phyloP scores from a whole-genome alignment of 2,329 filamentous ascomycete genomes.

The Byssochlamys sp. region DNA sequence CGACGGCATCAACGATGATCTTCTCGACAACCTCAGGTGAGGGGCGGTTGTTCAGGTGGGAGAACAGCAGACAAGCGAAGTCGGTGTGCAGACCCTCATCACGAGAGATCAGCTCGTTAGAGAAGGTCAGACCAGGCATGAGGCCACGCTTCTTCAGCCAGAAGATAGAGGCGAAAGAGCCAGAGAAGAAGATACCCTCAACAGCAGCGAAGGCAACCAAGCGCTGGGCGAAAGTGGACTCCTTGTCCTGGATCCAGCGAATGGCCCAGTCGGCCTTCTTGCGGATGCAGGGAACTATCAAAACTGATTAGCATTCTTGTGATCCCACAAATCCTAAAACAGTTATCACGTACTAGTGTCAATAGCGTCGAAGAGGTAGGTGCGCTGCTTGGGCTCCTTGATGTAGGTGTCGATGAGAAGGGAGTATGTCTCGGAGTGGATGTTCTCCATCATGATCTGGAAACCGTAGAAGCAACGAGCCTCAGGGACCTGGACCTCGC shows the following conservation, averaged over 20 bases:
- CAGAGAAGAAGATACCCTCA: slow-evolving; percentile 99
- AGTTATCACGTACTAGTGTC: slow-evolving; percentile 68
- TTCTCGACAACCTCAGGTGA: slow-evolving; percentile 68
- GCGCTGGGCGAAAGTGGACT: slow-evolving; percentile 89
- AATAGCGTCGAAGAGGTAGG: slow-evolving; percentile 94
- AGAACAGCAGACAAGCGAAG: slow-evolving; percentile 94
- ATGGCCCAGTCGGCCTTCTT: slow-evolving; percentile 99
- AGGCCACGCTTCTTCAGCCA: slow-evolving; percentile 99
- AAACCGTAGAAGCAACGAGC: slow-evolving; percentile 99
- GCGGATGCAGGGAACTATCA: slow-evolving; percentile 78
- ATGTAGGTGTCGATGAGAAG: slow-evolving; percentile 98
- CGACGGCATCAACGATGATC: slow-evolving; percentile 89
- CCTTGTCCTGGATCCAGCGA: slow-evolving; percentile 83
- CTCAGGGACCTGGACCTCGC: slow-evolving; percentile 92
- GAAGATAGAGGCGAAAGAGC: slow-evolving; percentile 97
- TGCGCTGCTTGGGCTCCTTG: slow-evolving; percentile 89
- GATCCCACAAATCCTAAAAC: not conserved
- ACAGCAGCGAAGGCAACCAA: slow-evolving; percentile 94
- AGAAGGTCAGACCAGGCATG: slow-evolving; percentile 97
- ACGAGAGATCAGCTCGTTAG: slow-evolving; percentile 98
- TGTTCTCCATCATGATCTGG: slow-evolving; percentile 99
- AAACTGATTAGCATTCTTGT: slow-evolving; percentile 17
- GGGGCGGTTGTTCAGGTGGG: slow-evolving; percentile 88
- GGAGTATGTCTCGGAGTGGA: slow-evolving; percentile 98
- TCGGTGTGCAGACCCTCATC: slow-evolving; percentile 99